phyloP scores from a whole-genome alignment of 148 eudicot species.

The Persicaria tinctoria region DNA sequence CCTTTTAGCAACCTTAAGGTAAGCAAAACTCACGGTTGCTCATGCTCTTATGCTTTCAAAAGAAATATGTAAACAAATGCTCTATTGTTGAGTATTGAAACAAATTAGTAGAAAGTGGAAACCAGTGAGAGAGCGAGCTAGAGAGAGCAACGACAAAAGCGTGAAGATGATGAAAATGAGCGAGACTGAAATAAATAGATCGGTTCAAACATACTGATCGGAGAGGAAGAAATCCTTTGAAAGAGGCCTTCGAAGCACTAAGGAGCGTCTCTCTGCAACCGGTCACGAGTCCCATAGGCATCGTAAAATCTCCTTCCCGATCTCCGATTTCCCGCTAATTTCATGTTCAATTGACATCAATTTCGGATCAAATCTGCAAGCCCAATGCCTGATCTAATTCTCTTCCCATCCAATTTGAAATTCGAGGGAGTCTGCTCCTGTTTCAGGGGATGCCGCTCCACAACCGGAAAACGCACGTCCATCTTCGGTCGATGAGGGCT shows the following conservation, averaged over 20 bases:
- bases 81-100: too few species aligned
- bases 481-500: too few species aligned
- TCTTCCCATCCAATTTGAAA: neutral
- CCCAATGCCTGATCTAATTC: neutral
- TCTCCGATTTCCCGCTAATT: neutral
- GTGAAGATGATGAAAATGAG: neutral
- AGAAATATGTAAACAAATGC: too few species aligned
- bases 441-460: too few species aligned
- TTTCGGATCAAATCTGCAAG: neutral
- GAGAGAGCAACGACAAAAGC: neutral
- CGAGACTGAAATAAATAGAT: neutral
- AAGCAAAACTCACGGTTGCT: too few species aligned
- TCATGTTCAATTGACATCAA: neutral
- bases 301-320: neutral
- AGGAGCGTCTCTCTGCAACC: neutral
- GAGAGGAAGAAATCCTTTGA: neutral
- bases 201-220: constrained; percentile 7
- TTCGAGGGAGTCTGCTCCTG: too few species aligned
- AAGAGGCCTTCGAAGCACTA: neutral
- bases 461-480: too few species aligned
- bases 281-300: constrained; percentile 16
- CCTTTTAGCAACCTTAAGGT: too few species aligned
- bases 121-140: too few species aligned
- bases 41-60: too few species aligned
- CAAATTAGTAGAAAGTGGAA: too few species aligned